Percentiles rank a stretch among this genome's conserved stretches.
Evolutionary conservation across 2,329 filamentous ascomycete genomes (phyloP).

Genomic region (Acarospora socialis): DNA sequence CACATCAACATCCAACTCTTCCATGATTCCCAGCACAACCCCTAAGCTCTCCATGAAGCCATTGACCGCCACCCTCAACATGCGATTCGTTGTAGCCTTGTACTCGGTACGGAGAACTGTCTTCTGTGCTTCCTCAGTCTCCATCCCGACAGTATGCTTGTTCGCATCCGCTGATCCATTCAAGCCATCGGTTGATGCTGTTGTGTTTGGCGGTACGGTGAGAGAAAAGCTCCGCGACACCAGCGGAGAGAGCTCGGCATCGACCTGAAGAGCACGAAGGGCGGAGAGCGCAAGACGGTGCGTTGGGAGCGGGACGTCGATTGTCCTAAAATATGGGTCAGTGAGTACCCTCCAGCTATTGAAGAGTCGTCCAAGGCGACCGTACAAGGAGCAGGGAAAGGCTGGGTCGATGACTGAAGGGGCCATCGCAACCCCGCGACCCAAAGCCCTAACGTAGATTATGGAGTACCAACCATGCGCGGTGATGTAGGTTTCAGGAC

Average conservation of each 20-base stretch:
- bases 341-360: constrained; percentile 6
- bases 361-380: constrained; percentile 12
- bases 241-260: constrained; percentile 74
- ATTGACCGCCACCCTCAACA: constrained; percentile 92
- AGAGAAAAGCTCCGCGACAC: constrained; percentile 60
- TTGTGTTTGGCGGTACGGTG: constrained; percentile 17
- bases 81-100: constrained; percentile 80
- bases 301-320: constrained; percentile 70
- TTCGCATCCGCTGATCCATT: neutral
- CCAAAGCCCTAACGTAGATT: no score
- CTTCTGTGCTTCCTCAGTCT: constrained; percentile 16
- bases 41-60: constrained; percentile 85
- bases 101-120: constrained; percentile 61
- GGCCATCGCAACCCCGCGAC: no score
- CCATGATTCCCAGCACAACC: constrained; percentile 78
- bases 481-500: no score
- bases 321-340: constrained; percentile 37
- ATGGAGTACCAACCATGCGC: no score
- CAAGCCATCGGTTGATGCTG: neutral
- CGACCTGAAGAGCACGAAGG: constrained; percentile 62
- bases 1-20: constrained; percentile 76
- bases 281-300: constrained; percentile 64
- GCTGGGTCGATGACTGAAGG: constrained; percentile 33
- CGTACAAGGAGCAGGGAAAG: constrained; percentile 53
- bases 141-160: neutral